A percentile compares a stretch with the other conserved stretches of the same genome.
These are phyloP conservation scores for Mallotus nudiflorus DNA, from an alignment of 345 rosid genomes.

Conservation along the genomic window DNA sequence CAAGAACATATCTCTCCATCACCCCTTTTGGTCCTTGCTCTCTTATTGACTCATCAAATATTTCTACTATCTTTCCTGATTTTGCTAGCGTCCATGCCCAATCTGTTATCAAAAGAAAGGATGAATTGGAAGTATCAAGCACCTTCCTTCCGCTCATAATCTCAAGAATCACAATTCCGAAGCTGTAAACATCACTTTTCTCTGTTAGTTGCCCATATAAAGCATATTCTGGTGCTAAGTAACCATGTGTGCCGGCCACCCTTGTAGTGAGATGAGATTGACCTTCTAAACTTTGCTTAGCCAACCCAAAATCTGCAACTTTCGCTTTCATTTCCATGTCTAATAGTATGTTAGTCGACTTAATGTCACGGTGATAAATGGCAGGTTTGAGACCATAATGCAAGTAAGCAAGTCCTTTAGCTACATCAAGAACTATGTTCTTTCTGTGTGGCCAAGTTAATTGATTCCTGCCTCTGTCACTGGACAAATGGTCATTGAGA, in stretches of 20 bases:
- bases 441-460: constrained; percentile 58
- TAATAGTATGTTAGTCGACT: constrained; percentile 55
- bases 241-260: constrained; percentile 65
- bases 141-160: constrained; percentile 60
- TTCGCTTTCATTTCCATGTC: constrained; percentile 50
- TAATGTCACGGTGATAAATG: constrained; percentile 65
- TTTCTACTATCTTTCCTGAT: constrained; percentile 36
- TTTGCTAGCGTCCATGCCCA: constrained; percentile 58
- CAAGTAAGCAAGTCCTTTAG: constrained; percentile 58
- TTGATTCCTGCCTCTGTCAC: constrained; percentile 11
- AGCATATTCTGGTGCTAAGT: constrained; percentile 60
- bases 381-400: constrained; percentile 58
- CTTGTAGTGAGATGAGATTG: constrained; percentile 62
- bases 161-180: constrained; percentile 56
- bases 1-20: constrained; percentile 64
- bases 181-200: constrained; percentile 64
- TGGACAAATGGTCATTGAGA: constrained; percentile 42
- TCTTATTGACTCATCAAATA: constrained; percentile 43
- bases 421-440: constrained; percentile 57
- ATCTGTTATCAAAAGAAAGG: constrained; percentile 47
- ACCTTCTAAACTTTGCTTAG: constrained; percentile 55
- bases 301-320: constrained; percentile 58
- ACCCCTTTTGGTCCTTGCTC: constrained; percentile 49
- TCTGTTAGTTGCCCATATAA: constrained; percentile 62
- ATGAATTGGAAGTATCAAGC: constrained; percentile 42